Base-by-base conservation (phyloP, 257 asterid species). In the Paulownia fortunei region DNA sequence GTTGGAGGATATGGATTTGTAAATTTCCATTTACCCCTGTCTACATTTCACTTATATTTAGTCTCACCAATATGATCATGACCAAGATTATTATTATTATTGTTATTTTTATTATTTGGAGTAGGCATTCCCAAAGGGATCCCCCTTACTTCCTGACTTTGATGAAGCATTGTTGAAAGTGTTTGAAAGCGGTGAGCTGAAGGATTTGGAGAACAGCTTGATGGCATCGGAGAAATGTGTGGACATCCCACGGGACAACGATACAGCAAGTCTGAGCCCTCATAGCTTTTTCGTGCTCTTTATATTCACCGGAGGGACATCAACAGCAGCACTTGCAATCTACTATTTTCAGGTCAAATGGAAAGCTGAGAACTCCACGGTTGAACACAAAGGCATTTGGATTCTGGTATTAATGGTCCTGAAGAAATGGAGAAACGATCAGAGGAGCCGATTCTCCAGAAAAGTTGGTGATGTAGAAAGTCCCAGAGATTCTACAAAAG, bases 1-100 rank as follows among this genome's bases (percentile, higher is more conserved):
- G 52, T 74, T 73, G 88, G 88, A 68, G 90, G 88, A 69, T 86
- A 72, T 72, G 88, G 88, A 78, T 85, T 56, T 60, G 91, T 87
- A 85, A 56, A 21, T 34, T 19, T 42, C 74, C 12, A 27, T 61
- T 27, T 7, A 59, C 4, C 37, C 37, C 8, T n/a, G n/a, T n/a
- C n/a, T n/a, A n/a, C n/a, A n/a, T n/a, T n/a, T n/a, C n/a, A n/a
- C n/a, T n/a, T n/a, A n/a, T n/a, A n/a, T n/a, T n/a, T n/a, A n/a
- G n/a, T n/a, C n/a, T n/a, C n/a, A n/a, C n/a, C n/a, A n/a, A n/a
- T n/a, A n/a, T n/a, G n/a, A n/a, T n/a, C n/a, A n/a, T n/a, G n/a
- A n/a, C n/a, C n/a, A n/a, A n/a, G n/a, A n/a, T n/a, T n/a, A n/a
- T n/a, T n/a, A n/a, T n/a, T n/a, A n/a, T n/a, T n/a, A n/a, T n/a